Percentiles rank a stretch among this genome's conserved stretches.
Evolutionary conservation across 1,139 yeast genomes (phyloP).

Genomic region (Wickerhamiella pararugosa): DNA sequence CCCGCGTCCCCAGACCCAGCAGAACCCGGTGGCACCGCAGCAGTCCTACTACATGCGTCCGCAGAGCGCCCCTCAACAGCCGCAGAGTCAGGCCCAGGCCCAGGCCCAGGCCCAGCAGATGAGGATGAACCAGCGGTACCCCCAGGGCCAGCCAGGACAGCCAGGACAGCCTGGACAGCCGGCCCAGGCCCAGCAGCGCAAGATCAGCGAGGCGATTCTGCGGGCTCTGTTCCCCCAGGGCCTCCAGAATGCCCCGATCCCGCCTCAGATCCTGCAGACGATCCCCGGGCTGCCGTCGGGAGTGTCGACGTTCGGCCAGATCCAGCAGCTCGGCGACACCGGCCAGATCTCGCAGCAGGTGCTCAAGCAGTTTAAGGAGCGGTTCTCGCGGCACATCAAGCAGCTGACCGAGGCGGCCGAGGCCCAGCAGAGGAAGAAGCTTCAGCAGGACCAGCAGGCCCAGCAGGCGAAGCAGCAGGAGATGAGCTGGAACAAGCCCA

Average conservation of each 20-base stretch:
- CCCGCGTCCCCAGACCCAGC: constrained; percentile 7
- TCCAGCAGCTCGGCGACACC: constrained; percentile 52
- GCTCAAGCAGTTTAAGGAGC: constrained; percentile 42
- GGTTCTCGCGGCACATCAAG: constrained; percentile 18
- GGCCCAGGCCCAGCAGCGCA: constrained; percentile 3
- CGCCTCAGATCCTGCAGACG: constrained; percentile 51
- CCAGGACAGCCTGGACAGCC: constrained; percentile 1
- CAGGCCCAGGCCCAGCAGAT: constrained; percentile 10
- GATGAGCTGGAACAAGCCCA: constrained; percentile 10
- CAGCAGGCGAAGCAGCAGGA: constrained; percentile 4
- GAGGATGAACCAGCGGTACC: constrained; percentile 11
- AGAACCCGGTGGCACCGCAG: background rate
- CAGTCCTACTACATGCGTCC: constrained; percentile 11
- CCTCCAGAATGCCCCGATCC: constrained; percentile 31
- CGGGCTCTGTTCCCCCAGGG: constrained; percentile 15
- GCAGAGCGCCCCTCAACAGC: constrained; percentile 8
- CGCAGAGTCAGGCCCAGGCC: constrained; percentile 4
- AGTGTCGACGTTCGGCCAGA: constrained; percentile 70
- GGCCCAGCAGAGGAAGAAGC: background rate
- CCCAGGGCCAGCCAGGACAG: constrained; percentile 9
- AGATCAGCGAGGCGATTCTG: constrained; percentile 4
- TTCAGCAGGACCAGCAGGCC: background rate
- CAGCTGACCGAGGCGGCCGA: constrained; percentile 4
- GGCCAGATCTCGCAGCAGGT: constrained; percentile 41
- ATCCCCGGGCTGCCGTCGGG: constrained; percentile 76